phyloP scores from a whole-genome alignment of 345 rosid genomes.

The Salix caprea region DNA sequence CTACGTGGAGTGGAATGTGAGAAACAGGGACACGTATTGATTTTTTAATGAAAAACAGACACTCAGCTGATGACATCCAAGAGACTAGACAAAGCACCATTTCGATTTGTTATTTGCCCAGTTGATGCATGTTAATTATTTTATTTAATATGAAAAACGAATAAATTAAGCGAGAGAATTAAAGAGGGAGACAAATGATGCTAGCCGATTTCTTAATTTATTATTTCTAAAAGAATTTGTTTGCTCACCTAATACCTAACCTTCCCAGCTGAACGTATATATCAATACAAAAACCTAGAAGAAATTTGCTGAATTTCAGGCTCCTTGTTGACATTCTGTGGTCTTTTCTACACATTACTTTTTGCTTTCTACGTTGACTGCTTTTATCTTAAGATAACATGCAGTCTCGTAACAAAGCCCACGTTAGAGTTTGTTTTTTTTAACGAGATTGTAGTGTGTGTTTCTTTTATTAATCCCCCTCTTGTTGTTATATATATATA shows the following conservation, averaged over 20 bases:
- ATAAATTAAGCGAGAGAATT: not conserved
- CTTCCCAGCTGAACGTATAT: constrained; percentile 15
- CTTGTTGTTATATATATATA: no score
- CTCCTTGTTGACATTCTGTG: constrained; percentile 18
- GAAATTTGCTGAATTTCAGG: constrained; percentile 19
- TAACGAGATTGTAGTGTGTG: not conserved
- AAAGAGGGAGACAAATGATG: not conserved
- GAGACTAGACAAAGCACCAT: constrained; percentile 20
- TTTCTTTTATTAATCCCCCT: not conserved
- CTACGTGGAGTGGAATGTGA: not conserved
- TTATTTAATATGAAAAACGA: constrained; percentile 2
- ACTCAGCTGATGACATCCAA: constrained; percentile 27
- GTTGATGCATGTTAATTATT: constrained; percentile 6
- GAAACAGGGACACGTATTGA: not conserved
- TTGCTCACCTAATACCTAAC: constrained; percentile 44
- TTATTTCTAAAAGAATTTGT: constrained; percentile 23
- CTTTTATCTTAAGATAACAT: constrained; percentile 3
- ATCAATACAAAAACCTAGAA: not conserved
- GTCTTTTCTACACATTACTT: not conserved
- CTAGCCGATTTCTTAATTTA: not conserved
- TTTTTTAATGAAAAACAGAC: constrained; percentile 15
- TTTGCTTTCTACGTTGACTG: not conserved
- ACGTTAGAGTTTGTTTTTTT: not conserved
- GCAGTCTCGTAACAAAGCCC: not conserved
- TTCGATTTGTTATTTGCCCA: constrained; percentile 9